These are phyloP conservation scores for Plantago rigida DNA, from an alignment of 305 asterid genomes.

Conservation along the genomic window DNA sequence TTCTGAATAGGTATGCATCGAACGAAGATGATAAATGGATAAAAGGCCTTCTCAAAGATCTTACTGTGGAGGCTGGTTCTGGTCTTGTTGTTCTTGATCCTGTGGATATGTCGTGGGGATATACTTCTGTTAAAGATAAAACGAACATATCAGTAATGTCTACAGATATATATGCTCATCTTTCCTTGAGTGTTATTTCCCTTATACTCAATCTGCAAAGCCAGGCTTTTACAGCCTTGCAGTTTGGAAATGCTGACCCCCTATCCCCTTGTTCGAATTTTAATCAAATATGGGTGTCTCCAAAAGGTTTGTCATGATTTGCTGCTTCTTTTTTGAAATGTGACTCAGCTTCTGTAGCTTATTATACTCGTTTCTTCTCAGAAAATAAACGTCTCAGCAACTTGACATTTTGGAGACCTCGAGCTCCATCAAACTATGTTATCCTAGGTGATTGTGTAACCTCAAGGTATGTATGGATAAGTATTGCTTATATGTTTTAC, in stretches of 20 bases:
- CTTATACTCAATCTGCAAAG: conserved; percentile 83
- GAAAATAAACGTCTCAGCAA: conserved; percentile 72
- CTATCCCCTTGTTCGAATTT: conserved; percentile 78
- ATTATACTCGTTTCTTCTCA: conserved; percentile 35
- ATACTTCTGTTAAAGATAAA: conserved; percentile 88
- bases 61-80: conserved; percentile 90
- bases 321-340: conserved; percentile 1
- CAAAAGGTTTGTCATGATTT: conserved; percentile 46
- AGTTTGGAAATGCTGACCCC: conserved; percentile 85
- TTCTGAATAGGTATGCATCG: conserved; percentile 74
- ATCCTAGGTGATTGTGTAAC: conserved; percentile 94
- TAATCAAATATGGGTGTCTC: conserved; percentile 89
- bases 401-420: conserved; percentile 97
- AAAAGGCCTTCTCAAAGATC: conserved; percentile 83
- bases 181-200: conserved; percentile 81
- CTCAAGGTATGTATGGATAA: conserved; percentile 53
- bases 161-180: conserved; percentile 83
- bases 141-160: conserved; percentile 66
- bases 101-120: conserved; percentile 90
- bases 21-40: conserved; percentile 94
- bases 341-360: conserved; percentile 17
- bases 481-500: conserved; percentile 2
- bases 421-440: conserved; percentile 92
- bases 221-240: conserved; percentile 80
- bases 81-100: conserved; percentile 95